Evolutionary conservation across 164 flowering plant genomes (phyloP).

Genomic region (Houttuynia cordata): DNA sequence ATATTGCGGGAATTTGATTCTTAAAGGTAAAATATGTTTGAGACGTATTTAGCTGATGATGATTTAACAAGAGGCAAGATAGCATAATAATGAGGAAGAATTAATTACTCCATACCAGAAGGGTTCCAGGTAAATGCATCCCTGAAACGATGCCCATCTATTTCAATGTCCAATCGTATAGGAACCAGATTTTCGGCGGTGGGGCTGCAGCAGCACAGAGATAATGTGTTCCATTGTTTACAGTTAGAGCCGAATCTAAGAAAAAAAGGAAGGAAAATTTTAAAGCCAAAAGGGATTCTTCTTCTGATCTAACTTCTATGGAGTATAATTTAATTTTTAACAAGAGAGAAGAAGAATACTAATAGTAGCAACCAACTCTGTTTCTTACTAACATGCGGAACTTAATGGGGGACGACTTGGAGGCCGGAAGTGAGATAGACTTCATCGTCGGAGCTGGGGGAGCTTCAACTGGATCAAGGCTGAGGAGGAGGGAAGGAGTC

Average conservation of each 20-base stretch:
- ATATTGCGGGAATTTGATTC: no score
- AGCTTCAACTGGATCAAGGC: no score
- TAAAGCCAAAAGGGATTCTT: not conserved
- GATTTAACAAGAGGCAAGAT: not conserved
- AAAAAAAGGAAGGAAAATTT: not conserved
- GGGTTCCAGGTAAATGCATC: constrained; percentile 96
- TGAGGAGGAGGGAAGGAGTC: no score
- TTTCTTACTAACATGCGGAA: not conserved
- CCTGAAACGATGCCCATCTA: constrained; percentile 63
- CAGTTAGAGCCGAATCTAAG: not conserved
- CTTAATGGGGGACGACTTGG: not conserved
- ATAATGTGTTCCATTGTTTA: not conserved
- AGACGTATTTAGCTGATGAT: not conserved
- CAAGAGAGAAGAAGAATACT: no score
- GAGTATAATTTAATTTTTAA: no score
- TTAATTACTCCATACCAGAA: constrained; percentile 38
- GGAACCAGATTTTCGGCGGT: constrained; percentile 79
- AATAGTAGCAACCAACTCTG: not conserved
- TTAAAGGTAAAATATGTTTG: not conserved
- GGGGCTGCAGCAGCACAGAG: constrained; percentile 38
- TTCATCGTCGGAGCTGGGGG: no score
- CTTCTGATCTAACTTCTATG: no score
- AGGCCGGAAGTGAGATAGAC: no score
- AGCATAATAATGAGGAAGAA: not conserved
- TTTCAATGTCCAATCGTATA: constrained; percentile 70